Evolutionary conservation across 805 yeast species (phyloP).

Genomic region (Kodamaea kaohsiungensis): DNA sequence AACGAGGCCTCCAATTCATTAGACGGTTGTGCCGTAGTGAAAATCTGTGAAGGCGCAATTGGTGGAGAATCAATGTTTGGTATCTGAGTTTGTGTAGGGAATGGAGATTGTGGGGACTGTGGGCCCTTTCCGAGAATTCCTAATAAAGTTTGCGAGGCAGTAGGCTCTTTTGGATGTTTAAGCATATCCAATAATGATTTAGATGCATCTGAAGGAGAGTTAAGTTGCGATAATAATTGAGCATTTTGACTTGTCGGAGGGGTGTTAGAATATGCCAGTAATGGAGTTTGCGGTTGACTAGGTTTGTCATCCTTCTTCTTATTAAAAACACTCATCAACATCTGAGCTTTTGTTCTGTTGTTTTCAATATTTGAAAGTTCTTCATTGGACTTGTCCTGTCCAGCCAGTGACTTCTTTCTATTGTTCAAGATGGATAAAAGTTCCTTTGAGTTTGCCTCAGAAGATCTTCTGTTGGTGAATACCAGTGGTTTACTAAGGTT

Average conservation of each 20-base stretch:
- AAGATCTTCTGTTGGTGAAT: conserved; percentile 29
- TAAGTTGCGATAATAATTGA: background rate
- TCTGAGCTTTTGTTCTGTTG: conserved; percentile 33
- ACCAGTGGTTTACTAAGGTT: conserved; percentile 35
- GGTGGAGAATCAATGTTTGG: background rate
- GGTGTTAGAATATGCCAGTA: background rate
- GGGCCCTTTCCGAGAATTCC: conserved; percentile 4
- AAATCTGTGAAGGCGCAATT: background rate
- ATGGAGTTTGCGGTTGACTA: conserved; percentile 2
- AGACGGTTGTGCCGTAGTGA: conserved; percentile 19
- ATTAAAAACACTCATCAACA: conserved; percentile 30
- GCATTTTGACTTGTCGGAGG: background rate
- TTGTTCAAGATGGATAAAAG: conserved; percentile 44
- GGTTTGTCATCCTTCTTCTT: conserved; percentile 12
- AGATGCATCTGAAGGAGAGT: background rate
- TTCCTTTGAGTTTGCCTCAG: conserved; percentile 40
- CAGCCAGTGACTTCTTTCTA: conserved; percentile 7
- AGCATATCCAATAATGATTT: conserved; percentile 8
- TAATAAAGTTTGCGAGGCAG: conserved; percentile 6
- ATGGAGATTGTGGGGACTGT: background rate
- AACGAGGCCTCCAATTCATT: conserved; percentile 27
- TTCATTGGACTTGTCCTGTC: conserved; percentile 9
- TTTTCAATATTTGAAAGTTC: conserved; percentile 18
- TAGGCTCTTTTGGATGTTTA: background rate
- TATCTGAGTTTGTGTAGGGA: conserved; percentile 4